Evolutionary conservation across 2,329 filamentous ascomycete species (phyloP), one percentile per base, ranked within the genome.

Genomic region (Hypoxylon sp.): DNA sequence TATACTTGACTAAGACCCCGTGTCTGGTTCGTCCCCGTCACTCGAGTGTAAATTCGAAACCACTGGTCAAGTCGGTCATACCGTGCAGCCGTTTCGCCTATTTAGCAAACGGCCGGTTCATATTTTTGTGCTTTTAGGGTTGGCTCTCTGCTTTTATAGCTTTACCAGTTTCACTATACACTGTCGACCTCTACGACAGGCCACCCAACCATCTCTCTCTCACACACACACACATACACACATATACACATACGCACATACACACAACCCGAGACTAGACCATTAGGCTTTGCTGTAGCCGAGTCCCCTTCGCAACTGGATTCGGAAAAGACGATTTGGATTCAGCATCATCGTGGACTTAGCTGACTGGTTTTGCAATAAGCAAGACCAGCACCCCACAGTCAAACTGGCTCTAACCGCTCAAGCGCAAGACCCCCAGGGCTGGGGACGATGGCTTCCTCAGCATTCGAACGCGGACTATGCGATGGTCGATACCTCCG

Each of bases 391-490:
- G 64, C 61, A 59, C 58, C 68, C 69, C 65, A 75, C 73, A 75
- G 73, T 54, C 77, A 81, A 76, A 65, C 80, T 88, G 85, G 83
- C 84, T 72, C 81, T 86, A 73, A 80, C 83, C 62, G 79, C 82
- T 75, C 82, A 84, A 74, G 76, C 82, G 61, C 78, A 82, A 66
- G 79, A 79, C 51, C 74, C 80, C 70, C 79, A 82, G 58, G 80
- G 79, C 79, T 90, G 88, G 88, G 84, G 81, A 73, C 85, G 85
- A 72, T 88, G 86, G 84, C 79, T 83, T 70, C 78, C 84, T 65
- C 85, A 87, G 46, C 82, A 86, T 48, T 70, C 75, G 6, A 72
- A 69, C 51, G 42, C 74, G 24, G 83, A 85, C 39, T 87, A 86
- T 72, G 68, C 75, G 65, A 81, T 86, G 76, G 84, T 88, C 81